Evolutionary conservation across 2,329 filamentous ascomycete genomes (phyloP).

Genomic region (Aspergillus ustus): DNA sequence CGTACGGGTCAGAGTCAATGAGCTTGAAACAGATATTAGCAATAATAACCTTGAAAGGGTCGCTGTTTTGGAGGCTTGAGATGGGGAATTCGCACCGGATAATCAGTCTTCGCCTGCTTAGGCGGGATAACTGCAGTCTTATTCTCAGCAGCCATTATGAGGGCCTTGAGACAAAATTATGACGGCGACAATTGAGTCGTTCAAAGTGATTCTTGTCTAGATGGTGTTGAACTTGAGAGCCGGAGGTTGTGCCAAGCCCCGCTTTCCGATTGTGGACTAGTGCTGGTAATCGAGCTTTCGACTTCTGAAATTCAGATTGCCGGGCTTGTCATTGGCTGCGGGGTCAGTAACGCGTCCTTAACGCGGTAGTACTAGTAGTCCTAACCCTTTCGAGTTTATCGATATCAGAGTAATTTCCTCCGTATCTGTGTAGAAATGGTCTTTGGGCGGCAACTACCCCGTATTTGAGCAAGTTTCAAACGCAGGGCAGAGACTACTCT

Average conservation of each 20-base stretch:
- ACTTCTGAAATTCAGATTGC: neutral
- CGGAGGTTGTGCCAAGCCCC: conserved; percentile 29
- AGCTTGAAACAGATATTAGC: conserved; percentile 64
- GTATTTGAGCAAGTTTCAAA: neutral
- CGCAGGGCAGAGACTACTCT: neutral
- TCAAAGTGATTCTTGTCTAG: conserved; percentile 23
- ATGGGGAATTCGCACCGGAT: conserved; percentile 69
- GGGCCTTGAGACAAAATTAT: conserved; percentile 16
- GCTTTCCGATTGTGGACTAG: conserved; percentile 19
- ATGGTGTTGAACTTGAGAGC: conserved; percentile 36
- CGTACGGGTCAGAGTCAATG: conserved; percentile 98
- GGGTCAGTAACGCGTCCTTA: neutral
- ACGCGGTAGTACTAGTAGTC: too few relatives aligned
- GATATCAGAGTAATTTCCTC: neutral
- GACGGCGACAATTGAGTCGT: conserved; percentile 25
- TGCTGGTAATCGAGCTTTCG: neutral
- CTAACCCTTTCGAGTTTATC: neutral
- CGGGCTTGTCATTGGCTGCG: neutral
- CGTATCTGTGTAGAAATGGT: too few relatives aligned
- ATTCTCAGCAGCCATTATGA: conserved; percentile 44
- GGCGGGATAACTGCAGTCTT: conserved; percentile 65
- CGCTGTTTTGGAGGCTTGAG: neutral
- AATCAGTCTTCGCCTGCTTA: conserved; percentile 81
- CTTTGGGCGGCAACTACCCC: too few relatives aligned
- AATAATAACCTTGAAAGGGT: conserved; percentile 4